Conservation (phyloP, 108 stramenopile genomes). For the Stephanodiscus triporus region DNA sequence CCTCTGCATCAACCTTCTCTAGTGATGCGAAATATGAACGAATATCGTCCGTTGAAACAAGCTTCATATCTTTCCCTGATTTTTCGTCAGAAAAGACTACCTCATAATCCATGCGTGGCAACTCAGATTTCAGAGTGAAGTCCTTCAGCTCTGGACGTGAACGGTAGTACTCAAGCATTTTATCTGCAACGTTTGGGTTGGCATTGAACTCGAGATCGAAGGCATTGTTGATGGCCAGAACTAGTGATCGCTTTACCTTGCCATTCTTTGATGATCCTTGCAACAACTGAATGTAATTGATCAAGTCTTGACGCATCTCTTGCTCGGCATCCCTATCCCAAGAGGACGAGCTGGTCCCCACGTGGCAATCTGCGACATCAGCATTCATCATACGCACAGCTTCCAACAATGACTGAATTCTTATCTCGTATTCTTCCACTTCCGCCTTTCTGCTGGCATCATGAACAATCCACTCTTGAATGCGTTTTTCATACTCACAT, state of each 20-base stretch:
- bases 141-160: slow-evolving; percentile 68
- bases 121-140: slow-evolving; percentile 78
- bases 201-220: slow-evolving; percentile 79
- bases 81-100: slow-evolving; percentile 54
- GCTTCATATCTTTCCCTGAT: slow-evolving; percentile 29
- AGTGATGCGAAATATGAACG: slow-evolving; percentile 40
- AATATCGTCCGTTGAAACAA: slow-evolving; percentile 50
- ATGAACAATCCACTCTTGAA: slow-evolving; percentile 48
- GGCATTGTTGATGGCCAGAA: slow-evolving; percentile 60
- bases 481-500: slow-evolving; percentile 42
- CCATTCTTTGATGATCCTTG: slow-evolving; percentile 9
- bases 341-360: slow-evolving; percentile 16
- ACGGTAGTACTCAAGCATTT: slow-evolving; percentile 72
- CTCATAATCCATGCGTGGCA: slow-evolving; percentile 83
- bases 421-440: slow-evolving; percentile 45
- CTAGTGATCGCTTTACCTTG: slow-evolving; percentile 34
- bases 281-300: slow-evolving; percentile 35
- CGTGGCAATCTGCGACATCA: slow-evolving; percentile 5
- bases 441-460: slow-evolving; percentile 42
- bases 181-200: slow-evolving; percentile 66
- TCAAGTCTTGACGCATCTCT: slow-evolving; percentile 38
- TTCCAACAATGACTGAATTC: slow-evolving; percentile 42
- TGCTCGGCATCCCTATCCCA: slow-evolving; percentile 39
- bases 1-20: slow-evolving; percentile 19
- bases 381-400: slow-evolving; percentile 35